Evolutionary conservation across 805 yeast genomes (phyloP).

Genomic region (Candida orba): DNA sequence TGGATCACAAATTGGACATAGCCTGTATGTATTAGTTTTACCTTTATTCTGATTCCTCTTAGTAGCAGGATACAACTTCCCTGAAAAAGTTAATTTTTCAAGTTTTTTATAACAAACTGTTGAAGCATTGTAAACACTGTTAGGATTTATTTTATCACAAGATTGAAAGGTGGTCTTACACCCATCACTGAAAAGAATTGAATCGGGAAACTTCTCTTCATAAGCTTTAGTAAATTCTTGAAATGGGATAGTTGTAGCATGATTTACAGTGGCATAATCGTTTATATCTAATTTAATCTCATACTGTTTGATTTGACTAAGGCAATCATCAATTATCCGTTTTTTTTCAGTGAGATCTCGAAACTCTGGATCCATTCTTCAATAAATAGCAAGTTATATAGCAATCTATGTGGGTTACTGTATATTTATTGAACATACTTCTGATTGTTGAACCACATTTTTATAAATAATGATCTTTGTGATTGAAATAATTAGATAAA

Average conservation of each 20-base stretch:
- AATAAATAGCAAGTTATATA: too few relatives aligned
- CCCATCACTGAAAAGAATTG: neutral
- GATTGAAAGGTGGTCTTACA: neutral
- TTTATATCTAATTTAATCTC: too few relatives aligned
- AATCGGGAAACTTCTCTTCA: neutral
- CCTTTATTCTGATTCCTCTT: neutral
- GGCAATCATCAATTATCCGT: too few relatives aligned
- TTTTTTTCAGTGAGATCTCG: too few relatives aligned
- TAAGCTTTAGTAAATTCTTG: neutral
- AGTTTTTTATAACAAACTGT: conserved; percentile 1
- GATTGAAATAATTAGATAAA: too few relatives aligned
- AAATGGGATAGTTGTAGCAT: neutral
- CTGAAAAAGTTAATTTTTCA: neutral
- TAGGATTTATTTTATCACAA: neutral
- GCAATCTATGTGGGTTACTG: too few relatives aligned
- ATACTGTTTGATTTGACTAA: too few relatives aligned
- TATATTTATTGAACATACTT: too few relatives aligned
- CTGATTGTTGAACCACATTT: too few relatives aligned
- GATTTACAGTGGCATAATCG: too few relatives aligned
- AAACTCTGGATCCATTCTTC: too few relatives aligned
- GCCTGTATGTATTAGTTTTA: conserved; percentile 3
- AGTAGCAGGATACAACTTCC: neutral
- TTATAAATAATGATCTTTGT: too few relatives aligned
- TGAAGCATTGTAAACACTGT: conserved; percentile 2
- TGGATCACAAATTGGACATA: conserved; percentile 5